phyloP scores from a whole-genome alignment of 257 asterid species.

The Capsicum rhomboideum region DNA sequence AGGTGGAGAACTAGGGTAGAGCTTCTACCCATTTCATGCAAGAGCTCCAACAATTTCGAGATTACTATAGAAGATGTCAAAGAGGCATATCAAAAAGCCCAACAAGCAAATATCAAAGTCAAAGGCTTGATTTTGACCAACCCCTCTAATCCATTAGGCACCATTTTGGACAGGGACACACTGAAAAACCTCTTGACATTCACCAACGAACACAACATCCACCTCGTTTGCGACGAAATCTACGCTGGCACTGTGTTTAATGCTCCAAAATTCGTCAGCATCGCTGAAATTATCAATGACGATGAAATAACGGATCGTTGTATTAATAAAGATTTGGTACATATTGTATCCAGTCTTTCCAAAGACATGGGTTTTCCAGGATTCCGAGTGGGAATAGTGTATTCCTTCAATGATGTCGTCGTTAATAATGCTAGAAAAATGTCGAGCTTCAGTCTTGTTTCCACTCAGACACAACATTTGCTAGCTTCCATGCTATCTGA shows the following conservation, averaged over 20 bases:
- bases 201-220: constrained; percentile 43
- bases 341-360: constrained; percentile 58
- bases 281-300: constrained; percentile 24
- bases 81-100: constrained; percentile 42
- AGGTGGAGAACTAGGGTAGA: constrained; percentile 71
- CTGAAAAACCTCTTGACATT: constrained; percentile 29
- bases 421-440: constrained; percentile 26
- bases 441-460: not conserved
- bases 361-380: constrained; percentile 87
- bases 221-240: constrained; percentile 79
- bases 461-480: not conserved
- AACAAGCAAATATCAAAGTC: constrained; percentile 31
- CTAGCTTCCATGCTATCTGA: not conserved
- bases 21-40: constrained; percentile 43
- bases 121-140: constrained; percentile 62
- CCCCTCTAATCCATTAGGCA: constrained; percentile 79
- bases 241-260: constrained; percentile 51
- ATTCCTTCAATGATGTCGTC: constrained; percentile 58
- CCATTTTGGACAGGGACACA: constrained; percentile 34
- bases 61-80: constrained; percentile 40
- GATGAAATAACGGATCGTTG: constrained; percentile 15
- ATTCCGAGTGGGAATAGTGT: constrained; percentile 62
- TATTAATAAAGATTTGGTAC: constrained; percentile 28
- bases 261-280: constrained; percentile 27
- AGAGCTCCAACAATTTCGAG: constrained; percentile 43